Base-by-base conservation (phyloP, 768 basidiomycete species). In the Pleurotus platypus region DNA sequence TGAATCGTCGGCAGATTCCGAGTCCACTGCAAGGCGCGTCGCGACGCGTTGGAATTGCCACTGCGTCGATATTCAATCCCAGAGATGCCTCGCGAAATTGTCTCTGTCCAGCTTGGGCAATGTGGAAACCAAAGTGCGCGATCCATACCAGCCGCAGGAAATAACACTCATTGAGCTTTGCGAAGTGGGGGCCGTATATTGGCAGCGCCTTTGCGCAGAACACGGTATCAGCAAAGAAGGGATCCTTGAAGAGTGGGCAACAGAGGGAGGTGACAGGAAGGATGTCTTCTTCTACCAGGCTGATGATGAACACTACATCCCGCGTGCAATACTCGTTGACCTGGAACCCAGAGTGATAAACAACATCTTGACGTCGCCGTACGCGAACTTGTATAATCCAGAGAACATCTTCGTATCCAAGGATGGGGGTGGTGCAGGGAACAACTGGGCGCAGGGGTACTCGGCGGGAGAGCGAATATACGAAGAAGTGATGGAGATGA, bases 251-350 rank as follows among this genome's bases (percentile, higher is more conserved):
- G 95, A 98, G 60, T 96, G 93, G 91, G 94, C 95, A 5, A 91
- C 89, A 1, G 94, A 95, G 64, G 92, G 91, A 16, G 92, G 92
- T 7, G 97, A 99, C 73, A 81, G 97, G 64, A 99, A 98, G 68
- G 97, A 99, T 73, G 96, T 97, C 24, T 99, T 99, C 75, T 99
- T 99, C 76, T 98, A 99, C 70, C 96, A 98, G 71, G 97, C 97
- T n/a, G 97, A 99, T 69, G 97, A 99, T 66, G 97, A 98, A 70
- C 95, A 97, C 66, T 99, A 98, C 71, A 95, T 99, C 58, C 97
- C 97, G 1, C 84, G 97, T 53, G 93, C 97, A 4, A 96, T 99
- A 60, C 81, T 99, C 39, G 86, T 98, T 59, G 97, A 99, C 72
- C 82, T 97, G 24, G 97, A 99, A 69, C 97, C 97, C 16, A 82